Evolutionary conservation across 305 asterid genomes (phyloP), one percentile per base, ranked within the genome.

Genomic region (Fraxinus angustifolia): DNA sequence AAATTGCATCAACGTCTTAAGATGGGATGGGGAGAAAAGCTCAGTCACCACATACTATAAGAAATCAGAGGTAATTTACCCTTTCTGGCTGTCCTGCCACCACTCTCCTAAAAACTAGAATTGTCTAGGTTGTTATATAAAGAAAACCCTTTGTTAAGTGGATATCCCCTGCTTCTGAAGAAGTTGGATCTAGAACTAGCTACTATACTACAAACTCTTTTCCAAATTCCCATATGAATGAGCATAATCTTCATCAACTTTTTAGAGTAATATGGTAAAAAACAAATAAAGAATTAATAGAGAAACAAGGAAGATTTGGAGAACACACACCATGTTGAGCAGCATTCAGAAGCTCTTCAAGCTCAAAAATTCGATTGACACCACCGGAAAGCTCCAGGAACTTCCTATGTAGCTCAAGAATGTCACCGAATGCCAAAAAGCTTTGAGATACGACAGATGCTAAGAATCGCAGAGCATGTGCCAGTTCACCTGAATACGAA

Each of bases 391-490:
- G 99, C 92, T 94, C 98, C 78, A 91, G 83, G 89, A 94, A 96
- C 83, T 96, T 96, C 80, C 94, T 88, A 75, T 96, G 91, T 45
- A 96, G 93, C 92, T 96, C 99, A 87, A 96, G 98, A 85, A 96
- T 94, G 91, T 96, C 99, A 30, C 99, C 99, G 84, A 96, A 96
- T 72, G 99, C 98, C 88, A 94, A 86, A 90, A 96, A 96, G 93
- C 98, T 96, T 85, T 96, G 98, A 86, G 99, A 96, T 70, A 96
- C 99, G 79, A 96, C 98, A 85, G 99, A 96, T 78, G 99, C 99
- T 85, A 96, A 86, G 89, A 91, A 94, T 83, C 99, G 90, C 84
- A 94, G 85, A 26, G 98, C 98, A 85, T 96, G 99, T 21, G 99
- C 99, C 80, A 96, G 88, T 86, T 96, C 99, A 83, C 99, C 99